Conservation (phyloP, 2,329 filamentous ascomycete species). For the Aureobasidium leucospermi region DNA sequence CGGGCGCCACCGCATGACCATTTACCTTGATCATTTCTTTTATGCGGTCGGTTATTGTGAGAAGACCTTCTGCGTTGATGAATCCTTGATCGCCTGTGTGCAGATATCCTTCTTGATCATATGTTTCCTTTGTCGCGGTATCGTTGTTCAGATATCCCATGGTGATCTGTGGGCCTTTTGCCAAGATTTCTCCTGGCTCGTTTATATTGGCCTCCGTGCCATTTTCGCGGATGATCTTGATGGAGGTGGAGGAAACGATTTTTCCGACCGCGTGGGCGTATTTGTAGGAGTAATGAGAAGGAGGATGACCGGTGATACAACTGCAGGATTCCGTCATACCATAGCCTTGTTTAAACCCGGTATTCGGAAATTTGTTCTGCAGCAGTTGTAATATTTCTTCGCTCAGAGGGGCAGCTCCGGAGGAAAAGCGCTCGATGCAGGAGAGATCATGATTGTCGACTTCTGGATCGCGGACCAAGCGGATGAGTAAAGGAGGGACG, state of each 20-base stretch:
- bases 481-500: slow-evolving; percentile 55
- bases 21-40: slow-evolving; percentile 66
- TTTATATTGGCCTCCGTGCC: slow-evolving; percentile 46
- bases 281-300: slow-evolving; percentile 48
- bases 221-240: slow-evolving; percentile 52
- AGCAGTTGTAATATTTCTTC: slow-evolving; percentile 52
- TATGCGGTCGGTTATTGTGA: slow-evolving; percentile 54
- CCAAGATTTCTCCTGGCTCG: slow-evolving; percentile 43
- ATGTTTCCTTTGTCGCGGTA: slow-evolving; percentile 33
- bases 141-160: slow-evolving; percentile 31
- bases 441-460: slow-evolving; percentile 50
- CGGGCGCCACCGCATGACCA: slow-evolving; percentile 54
- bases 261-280: slow-evolving; percentile 51
- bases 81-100: slow-evolving; percentile 53
- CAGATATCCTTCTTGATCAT: slow-evolving; percentile 43
- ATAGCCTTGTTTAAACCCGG: slow-evolving; percentile 58
- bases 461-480: slow-evolving; percentile 50
- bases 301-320: slow-evolving; percentile 56
- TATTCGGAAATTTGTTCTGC: slow-evolving; percentile 49
- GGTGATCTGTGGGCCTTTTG: slow-evolving; percentile 30
- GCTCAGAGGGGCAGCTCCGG: slow-evolving; percentile 53
- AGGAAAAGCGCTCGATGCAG: slow-evolving; percentile 49
- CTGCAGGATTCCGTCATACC: slow-evolving; percentile 62
- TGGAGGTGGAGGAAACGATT: slow-evolving; percentile 51
- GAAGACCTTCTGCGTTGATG: slow-evolving; percentile 48